Conservation (phyloP, 768 basidiomycete genomes). For the Lyophyllum atratum region DNA sequence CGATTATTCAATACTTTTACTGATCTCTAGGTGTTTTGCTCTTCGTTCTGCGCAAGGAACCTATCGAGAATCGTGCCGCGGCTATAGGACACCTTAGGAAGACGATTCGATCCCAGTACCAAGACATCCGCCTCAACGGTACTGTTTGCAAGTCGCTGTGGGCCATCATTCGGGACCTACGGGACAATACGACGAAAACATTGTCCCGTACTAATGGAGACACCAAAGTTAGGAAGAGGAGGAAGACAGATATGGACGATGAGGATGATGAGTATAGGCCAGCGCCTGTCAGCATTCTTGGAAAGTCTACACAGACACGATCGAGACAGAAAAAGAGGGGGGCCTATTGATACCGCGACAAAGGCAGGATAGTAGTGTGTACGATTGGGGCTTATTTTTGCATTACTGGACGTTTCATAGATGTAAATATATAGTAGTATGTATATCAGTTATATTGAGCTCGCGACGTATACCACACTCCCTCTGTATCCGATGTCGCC, state of each 20-base stretch:
- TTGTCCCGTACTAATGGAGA: conserved; percentile 12
- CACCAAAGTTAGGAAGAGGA: conserved; percentile 30
- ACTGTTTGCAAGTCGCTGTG: conserved; percentile 58
- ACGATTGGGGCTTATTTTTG: background rate
- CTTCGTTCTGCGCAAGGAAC: conserved; percentile 49
- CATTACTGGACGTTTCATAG: background rate
- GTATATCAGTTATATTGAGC: conserved; percentile 52
- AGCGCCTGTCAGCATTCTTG: conserved; percentile 39
- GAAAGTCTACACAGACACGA: conserved; percentile 41
- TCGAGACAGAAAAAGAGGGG: conserved; percentile 31
- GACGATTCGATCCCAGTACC: conserved; percentile 54
- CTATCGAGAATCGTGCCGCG: conserved; percentile 48
- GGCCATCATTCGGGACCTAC: conserved; percentile 48
- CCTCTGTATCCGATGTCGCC: conserved; percentile 66
- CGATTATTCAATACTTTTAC: background rate
- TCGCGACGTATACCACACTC: conserved; percentile 75
- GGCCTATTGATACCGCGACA: conserved; percentile 8
- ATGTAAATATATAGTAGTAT: background rate
- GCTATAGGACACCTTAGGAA: conserved; percentile 60
- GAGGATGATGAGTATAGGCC: conserved; percentile 53
- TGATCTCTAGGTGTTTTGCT: conserved; percentile 60
- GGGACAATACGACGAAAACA: conserved; percentile 32
- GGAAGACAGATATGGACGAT: conserved; percentile 32
- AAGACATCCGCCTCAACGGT: conserved; percentile 67
- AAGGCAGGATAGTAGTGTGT: background rate